These are phyloP conservation scores for Podospora tetraspora DNA, from an alignment of 495 filamentous ascomycete genomes.

Conservation along the genomic window DNA sequence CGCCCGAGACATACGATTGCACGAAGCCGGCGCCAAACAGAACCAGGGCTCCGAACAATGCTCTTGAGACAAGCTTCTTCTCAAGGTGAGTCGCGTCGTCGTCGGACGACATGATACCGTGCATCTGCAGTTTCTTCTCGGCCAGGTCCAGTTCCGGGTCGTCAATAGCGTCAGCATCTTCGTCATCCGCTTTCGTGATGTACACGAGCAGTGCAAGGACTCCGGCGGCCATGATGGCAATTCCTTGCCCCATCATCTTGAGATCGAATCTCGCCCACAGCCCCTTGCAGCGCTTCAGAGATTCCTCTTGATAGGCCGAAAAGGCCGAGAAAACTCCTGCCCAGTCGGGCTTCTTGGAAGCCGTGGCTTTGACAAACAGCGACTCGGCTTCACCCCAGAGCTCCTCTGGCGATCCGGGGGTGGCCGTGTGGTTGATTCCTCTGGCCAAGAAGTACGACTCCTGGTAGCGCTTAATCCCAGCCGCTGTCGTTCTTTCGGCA, in stretches of 20 bases:
- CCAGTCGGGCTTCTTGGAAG: constrained; percentile 32
- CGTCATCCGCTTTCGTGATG: constrained; percentile 48
- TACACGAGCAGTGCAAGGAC: constrained; percentile 66
- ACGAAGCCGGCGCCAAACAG: constrained; percentile 25
- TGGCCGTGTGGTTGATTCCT: constrained; percentile 55
- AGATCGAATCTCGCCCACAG: constrained; percentile 92
- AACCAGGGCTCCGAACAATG: constrained; percentile 29
- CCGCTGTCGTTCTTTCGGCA: constrained; percentile 70
- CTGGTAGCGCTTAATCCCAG: constrained; percentile 88
- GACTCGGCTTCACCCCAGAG: constrained; percentile 52
- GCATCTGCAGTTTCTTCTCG: constrained; percentile 39
- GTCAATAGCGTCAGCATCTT: constrained; percentile 40
- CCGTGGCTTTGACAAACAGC: constrained; percentile 23
- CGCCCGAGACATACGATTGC: constrained; percentile 26
- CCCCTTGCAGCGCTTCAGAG: constrained; percentile 69
- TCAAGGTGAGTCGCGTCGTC: constrained; percentile 27
- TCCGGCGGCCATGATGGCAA: constrained; percentile 61
- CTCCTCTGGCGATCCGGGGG: constrained; percentile 47
- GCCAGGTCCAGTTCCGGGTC: constrained; percentile 42
- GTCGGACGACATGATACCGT: constrained; percentile 27
- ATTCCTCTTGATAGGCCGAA: constrained; percentile 69
- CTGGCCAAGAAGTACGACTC: constrained; percentile 51
- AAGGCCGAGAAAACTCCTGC: constrained; percentile 52
- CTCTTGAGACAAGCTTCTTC: constrained; percentile 33
- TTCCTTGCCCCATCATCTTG: constrained; percentile 73